Base-by-base conservation (phyloP, 2,329 filamentous ascomycete genomes). In the Aspergillus jensenii region DNA sequence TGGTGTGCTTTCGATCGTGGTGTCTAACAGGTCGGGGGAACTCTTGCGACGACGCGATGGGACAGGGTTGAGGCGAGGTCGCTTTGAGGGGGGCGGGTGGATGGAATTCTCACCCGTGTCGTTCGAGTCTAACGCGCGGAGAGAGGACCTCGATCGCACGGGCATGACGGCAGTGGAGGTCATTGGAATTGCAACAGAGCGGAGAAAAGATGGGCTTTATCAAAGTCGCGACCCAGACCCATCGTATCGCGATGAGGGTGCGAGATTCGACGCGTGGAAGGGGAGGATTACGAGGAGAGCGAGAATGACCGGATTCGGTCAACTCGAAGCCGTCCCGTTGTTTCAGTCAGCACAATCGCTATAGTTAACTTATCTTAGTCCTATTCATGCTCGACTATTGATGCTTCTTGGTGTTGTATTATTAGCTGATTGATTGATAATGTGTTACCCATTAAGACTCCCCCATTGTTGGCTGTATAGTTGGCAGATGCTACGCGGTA, bases 21-120 rank as follows among this genome's bases (percentile, higher is more conserved):
- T 68, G 48, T 74, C 68, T 14, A 73, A 65, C 14, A 69, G 67
- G 55, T 72, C 72, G 15, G 70, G 71, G 12, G 70, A 73, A 58
- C 71, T 74, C 54, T 62, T 66, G 59, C 68, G 69, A 53, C 68
- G 67, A 52, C 56, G 62, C 52, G 58, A 60, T 39, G 54, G 43
- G 7, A 53, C 43, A 14, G 60, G 63, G 45, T 65, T 62, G 11
- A 67, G 62, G 48, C 69, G 63, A 62, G 65, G 63, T 45, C 66
- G 66, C 58, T 72, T 71, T 48, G 66, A 56, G 35, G 68, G 67
- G 41, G 68, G 65, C 19, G 59, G 60, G 52, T 53, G 44, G 33
- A 52, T 44, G 53, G 55, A 25, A 39, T 63, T 59, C 27, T 55
- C 63, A 46, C 58, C 48, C 46, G 64, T 50, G 47, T 62, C 56